Conservation (phyloP, 1,284 basidiomycete species). For the Apiotrichum akiyoshidainum region DNA sequence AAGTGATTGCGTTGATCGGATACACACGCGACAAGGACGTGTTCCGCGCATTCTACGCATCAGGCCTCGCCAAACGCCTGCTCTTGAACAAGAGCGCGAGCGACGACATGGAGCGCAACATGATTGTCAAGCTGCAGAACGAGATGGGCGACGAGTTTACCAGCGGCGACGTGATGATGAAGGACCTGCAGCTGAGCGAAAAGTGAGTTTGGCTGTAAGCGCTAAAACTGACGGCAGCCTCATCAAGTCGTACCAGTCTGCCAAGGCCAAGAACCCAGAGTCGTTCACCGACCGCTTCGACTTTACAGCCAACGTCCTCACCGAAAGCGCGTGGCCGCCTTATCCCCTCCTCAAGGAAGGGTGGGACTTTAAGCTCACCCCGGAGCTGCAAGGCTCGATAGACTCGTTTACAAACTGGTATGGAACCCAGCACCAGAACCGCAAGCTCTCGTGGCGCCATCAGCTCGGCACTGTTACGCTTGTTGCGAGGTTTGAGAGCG, state of each 20-base stretch:
- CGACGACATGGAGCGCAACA: slow-evolving; percentile 83
- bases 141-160: slow-evolving; percentile 53
- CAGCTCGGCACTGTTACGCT: slow-evolving; percentile 73
- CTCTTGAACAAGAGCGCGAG: slow-evolving; percentile 82
- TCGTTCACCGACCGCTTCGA: slow-evolving; percentile 46
- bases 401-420: slow-evolving; percentile 66
- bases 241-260: slow-evolving; percentile 52
- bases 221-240: slow-evolving; percentile 40
- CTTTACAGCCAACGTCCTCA: slow-evolving; percentile 57
- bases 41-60: slow-evolving; percentile 91
- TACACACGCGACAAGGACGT: slow-evolving; percentile 85
- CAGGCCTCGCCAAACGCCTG: slow-evolving; percentile 81
- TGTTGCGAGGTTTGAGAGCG: slow-evolving; percentile 64
- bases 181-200: slow-evolving; percentile 49
- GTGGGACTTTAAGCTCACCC: slow-evolving; percentile 41
- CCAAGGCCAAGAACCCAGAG: slow-evolving; percentile 45
- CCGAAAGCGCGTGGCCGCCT: slow-evolving; percentile 59
- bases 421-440: slow-evolving; percentile 65
- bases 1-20: slow-evolving; percentile 76
- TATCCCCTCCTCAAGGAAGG: slow-evolving; percentile 47
- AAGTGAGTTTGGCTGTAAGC: slow-evolving; percentile 45
- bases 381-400: slow-evolving; percentile 68
- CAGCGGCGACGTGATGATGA: slow-evolving; percentile 52
- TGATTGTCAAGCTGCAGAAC: slow-evolving; percentile 84
- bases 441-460: slow-evolving; percentile 74